A percentile compares a stretch with the other conserved stretches of the same genome.
Conservation (phyloP, 805 yeast genomes). For the Jamesozyma lodderae region DNA sequence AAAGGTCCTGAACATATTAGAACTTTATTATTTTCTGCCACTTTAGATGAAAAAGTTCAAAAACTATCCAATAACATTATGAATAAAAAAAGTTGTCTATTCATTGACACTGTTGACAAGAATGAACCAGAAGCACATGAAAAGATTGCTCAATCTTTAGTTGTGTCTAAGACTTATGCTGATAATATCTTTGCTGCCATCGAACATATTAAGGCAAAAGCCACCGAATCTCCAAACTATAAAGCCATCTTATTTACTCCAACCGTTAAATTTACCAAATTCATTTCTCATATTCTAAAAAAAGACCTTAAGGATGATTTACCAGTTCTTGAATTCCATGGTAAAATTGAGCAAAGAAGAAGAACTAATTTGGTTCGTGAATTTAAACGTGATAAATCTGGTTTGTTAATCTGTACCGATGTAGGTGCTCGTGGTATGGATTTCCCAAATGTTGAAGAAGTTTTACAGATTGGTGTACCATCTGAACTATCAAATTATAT, state of each 20-base stretch:
- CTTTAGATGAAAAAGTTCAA: conserved; percentile 62
- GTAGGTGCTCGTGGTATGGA: conserved; percentile 97
- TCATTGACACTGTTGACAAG: conserved; percentile 64
- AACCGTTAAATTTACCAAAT: conserved; percentile 60
- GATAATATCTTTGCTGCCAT: conserved; percentile 54
- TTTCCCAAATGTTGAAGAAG: conserved; percentile 80
- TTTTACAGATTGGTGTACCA: conserved; percentile 75
- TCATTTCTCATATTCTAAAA: conserved; percentile 38
- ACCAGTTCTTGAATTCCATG: conserved; percentile 48
- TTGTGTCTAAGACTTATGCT: conserved; percentile 44
- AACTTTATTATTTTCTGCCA: conserved; percentile 79
- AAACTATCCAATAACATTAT: conserved; percentile 52
- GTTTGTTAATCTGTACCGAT: conserved; percentile 74
- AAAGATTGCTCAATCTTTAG: conserved; percentile 60
- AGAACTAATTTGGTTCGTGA: conserved; percentile 52
- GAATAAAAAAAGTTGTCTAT: conserved; percentile 44
- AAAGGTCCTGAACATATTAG: conserved; percentile 38
- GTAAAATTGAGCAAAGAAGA: conserved; percentile 58
- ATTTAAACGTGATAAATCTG: conserved; percentile 41
- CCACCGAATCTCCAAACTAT: conserved; percentile 38
- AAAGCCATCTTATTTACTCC: conserved; percentile 81
- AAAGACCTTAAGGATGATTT: conserved; percentile 21
- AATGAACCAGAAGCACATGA: conserved; percentile 73
- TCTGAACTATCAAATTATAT: conserved; percentile 68
- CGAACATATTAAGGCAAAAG: conserved; percentile 36